phyloP scores from a whole-genome alignment of 257 asterid species.

The Ajuga chamaepitys region DNA sequence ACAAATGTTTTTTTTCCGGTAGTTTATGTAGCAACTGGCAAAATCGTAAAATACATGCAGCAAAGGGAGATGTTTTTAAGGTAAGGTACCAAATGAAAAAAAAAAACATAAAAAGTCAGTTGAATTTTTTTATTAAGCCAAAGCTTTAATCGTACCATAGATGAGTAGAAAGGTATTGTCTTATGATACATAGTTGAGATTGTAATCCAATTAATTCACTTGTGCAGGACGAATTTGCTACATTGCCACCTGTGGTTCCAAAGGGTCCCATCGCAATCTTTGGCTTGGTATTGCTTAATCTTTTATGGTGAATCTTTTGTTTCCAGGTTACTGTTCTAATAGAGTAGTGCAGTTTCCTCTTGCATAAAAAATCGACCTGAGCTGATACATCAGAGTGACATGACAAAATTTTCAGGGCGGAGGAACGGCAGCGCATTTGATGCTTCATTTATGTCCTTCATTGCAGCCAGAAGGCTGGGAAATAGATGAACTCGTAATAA shows the following conservation, averaged over 20 bases:
- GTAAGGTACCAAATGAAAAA: too few relatives aligned
- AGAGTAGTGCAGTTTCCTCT: background rate
- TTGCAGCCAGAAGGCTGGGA: slow-evolving; percentile 84
- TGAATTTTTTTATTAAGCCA: too few relatives aligned
- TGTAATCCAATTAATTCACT: background rate
- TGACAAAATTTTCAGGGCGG: slow-evolving; percentile 47
- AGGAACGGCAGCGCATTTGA: slow-evolving; percentile 79
- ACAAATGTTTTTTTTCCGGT: too few relatives aligned
- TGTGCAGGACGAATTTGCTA: slow-evolving; percentile 69
- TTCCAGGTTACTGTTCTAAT: background rate
- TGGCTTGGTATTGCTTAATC: slow-evolving; percentile 56
- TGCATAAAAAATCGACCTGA: background rate
- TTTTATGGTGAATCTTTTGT: slow-evolving; percentile 6
- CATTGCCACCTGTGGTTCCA: slow-evolving; percentile 63
- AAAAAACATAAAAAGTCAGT: too few relatives aligned
- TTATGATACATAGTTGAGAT: too few relatives aligned
- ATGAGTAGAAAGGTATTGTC: too few relatives aligned
- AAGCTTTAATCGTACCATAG: too few relatives aligned
- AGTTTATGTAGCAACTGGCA: too few relatives aligned
- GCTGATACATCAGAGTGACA: background rate
- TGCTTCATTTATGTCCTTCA: slow-evolving; percentile 73
- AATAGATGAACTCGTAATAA: slow-evolving; percentile 58
- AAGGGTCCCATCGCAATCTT: slow-evolving; percentile 68
- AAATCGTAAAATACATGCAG: too few relatives aligned
- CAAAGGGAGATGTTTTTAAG: too few relatives aligned